phyloP scores from a whole-genome alignment of 208 protist genomes.

The Crithidia expoeki region DNA sequence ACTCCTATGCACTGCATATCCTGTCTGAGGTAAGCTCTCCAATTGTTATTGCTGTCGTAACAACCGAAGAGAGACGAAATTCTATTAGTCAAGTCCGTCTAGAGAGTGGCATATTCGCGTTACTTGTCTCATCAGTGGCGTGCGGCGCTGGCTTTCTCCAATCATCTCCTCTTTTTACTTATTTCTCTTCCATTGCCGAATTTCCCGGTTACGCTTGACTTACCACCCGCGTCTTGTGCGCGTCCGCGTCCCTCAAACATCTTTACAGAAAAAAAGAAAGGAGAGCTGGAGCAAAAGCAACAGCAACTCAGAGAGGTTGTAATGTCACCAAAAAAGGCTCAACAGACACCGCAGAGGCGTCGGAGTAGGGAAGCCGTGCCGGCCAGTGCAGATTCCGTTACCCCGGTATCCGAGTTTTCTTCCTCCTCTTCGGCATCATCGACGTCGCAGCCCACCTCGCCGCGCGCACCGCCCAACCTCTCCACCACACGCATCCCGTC shows the following conservation, averaged over 20 bases:
- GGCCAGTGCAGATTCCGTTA: not conserved
- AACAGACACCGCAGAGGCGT: not conserved
- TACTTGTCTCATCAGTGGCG: no score
- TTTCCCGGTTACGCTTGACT: no score
- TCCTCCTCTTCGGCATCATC: not conserved
- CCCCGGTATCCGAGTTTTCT: not conserved
- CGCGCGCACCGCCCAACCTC: not conserved
- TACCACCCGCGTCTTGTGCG: no score
- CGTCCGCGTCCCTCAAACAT: not conserved
- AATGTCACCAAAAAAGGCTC: conserved; percentile 1
- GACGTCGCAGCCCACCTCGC: not conserved
- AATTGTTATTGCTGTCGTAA: no score
- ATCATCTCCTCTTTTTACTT: no score
- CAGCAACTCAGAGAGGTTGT: not conserved
- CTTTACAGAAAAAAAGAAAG: not conserved
- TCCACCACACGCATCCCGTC: not conserved
- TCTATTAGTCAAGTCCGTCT: no score
- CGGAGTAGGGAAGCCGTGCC: not conserved
- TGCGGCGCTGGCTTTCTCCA: no score
- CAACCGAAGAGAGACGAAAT: no score
- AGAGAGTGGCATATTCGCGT: no score
- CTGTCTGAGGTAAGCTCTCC: no score
- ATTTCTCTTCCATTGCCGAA: no score
- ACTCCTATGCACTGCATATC: no score
- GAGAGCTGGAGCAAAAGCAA: not conserved